A percentile compares a stretch with the other conserved stretches of the same genome.
Evolutionary conservation across 2,329 filamentous ascomycete genomes (phyloP).

Genomic region (Botrytis porri): DNA sequence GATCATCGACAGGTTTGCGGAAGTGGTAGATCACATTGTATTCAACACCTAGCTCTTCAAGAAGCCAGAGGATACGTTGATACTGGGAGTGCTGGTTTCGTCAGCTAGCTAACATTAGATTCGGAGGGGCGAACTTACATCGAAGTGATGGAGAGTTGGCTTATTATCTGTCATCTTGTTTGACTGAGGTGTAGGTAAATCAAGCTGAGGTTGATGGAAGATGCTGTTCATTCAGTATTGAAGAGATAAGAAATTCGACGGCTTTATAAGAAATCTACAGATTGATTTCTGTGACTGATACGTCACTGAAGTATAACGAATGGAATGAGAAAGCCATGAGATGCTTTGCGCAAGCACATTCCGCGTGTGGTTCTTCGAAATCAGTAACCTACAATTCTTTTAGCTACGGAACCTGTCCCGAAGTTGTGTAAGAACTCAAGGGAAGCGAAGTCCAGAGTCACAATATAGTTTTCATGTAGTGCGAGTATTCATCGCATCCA

Average conservation of each 20-base stretch:
- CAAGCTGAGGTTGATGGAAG: background rate
- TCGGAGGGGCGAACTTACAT: slow-evolving; percentile 22
- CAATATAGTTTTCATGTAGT: background rate
- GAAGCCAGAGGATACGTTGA: slow-evolving; percentile 65
- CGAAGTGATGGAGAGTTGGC: slow-evolving; percentile 33
- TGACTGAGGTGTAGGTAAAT: background rate
- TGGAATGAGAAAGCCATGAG: background rate
- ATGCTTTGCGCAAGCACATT: background rate
- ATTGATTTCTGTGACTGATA: background rate
- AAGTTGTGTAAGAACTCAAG: background rate
- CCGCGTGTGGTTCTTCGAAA: background rate
- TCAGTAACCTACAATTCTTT: background rate
- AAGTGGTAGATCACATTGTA: slow-evolving; percentile 76
- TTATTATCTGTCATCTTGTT: slow-evolving; percentile 22
- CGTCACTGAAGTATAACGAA: background rate
- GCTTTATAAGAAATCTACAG: too few relatives aligned
- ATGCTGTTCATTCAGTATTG: background rate
- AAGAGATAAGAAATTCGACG: too few relatives aligned
- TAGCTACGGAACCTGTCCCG: background rate
- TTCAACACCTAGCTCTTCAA: slow-evolving; percentile 65
- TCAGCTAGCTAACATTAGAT: background rate
- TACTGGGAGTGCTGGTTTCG: slow-evolving; percentile 57
- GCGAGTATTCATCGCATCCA: background rate
- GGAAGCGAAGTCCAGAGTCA: too few relatives aligned
- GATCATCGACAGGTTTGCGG: slow-evolving; percentile 53